Evolutionary conservation across 495 filamentous ascomycete species (phyloP), one percentile per base, ranked within the genome.

Genomic region (Letharia lupina): DNA sequence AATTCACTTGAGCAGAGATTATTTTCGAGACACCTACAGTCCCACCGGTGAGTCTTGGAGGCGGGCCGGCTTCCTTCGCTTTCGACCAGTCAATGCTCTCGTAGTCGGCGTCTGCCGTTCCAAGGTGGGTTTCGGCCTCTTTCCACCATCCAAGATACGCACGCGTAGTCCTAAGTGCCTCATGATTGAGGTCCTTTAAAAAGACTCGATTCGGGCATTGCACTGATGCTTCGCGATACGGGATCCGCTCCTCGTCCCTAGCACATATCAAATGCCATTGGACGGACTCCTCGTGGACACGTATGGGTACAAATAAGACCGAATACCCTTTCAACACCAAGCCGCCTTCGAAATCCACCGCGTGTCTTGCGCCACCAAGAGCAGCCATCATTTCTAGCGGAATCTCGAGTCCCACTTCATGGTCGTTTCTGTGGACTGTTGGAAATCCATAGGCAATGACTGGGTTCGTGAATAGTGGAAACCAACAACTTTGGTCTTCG

Each of bases 321-420:
- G 71, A 74, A 41, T 68, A 69, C 13, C 70, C 71, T 39, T 74
- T 73, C 50, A 74, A 61, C 2, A 74, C 70, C 11, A 72, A 52
- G 1, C 67, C 69, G 3, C 67, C 72, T 40, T 70, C 67, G 18
- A 57, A 71, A 10, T 74, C 71, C 3, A 68, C 52, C 1, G 62
- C 64, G 59, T 74, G 69, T 10, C 65, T 63, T 23, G 61, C 71
- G 28, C 70, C 70, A 39, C 64, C 69, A 37, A 74, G 63, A 2
- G 47, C 69, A 23, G 70, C 69, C 62, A 74, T 48, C 12, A 72
- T 45, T 16, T 69, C 60, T 12, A 72, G 28, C 6, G 67, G 67
- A 11, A 70, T 60, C 28, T 74, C 70, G 18, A 74, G 52, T 33
- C 72, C 72, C 18, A 31, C 60, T 54, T 73, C 66, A 6, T 13